phyloP scores from a whole-genome alignment of 2,329 filamentous ascomycete species.

The Fusarium nygamai region DNA sequence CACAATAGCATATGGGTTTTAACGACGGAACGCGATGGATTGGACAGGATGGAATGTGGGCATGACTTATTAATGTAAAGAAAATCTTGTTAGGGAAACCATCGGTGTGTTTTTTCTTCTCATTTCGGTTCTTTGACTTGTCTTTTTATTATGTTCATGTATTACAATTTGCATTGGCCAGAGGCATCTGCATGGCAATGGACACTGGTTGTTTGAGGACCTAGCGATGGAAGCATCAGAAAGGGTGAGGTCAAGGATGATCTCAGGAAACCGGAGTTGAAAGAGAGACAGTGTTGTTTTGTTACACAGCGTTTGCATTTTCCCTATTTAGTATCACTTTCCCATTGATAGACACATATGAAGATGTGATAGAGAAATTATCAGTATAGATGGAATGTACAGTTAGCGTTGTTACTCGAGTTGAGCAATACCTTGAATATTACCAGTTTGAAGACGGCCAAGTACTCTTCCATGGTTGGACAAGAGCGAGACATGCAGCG shows the following conservation, averaged over 20 bases:
- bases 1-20: slow-evolving; percentile 29
- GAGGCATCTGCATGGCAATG: slow-evolving; percentile 29
- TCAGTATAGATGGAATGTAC: slow-evolving; percentile 30
- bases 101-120: slow-evolving; percentile 2
- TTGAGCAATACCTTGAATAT: slow-evolving; percentile 12
- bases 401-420: slow-evolving; percentile 30
- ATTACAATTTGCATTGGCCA: slow-evolving; percentile 27
- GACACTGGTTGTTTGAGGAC: slow-evolving; percentile 7
- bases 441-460: background rate
- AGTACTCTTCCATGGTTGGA: slow-evolving; percentile 13
- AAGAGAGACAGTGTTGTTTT: slow-evolving; percentile 20
- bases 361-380: slow-evolving; percentile 26
- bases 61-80: slow-evolving; percentile 27
- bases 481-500: slow-evolving; percentile 6
- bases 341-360: slow-evolving; percentile 26
- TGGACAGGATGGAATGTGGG: slow-evolving; percentile 29
- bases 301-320: slow-evolving; percentile 23
- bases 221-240: slow-evolving; percentile 14
- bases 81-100: slow-evolving; percentile 30
- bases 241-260: slow-evolving; percentile 20
- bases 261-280: slow-evolving; percentile 31
- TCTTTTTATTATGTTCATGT: slow-evolving; percentile 31
- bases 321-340: slow-evolving; percentile 2
- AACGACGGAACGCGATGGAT: slow-evolving; percentile 32
- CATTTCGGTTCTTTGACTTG: slow-evolving; percentile 34